Conservation (phyloP, 305 asterid genomes). For the Plantago coronopus region DNA sequence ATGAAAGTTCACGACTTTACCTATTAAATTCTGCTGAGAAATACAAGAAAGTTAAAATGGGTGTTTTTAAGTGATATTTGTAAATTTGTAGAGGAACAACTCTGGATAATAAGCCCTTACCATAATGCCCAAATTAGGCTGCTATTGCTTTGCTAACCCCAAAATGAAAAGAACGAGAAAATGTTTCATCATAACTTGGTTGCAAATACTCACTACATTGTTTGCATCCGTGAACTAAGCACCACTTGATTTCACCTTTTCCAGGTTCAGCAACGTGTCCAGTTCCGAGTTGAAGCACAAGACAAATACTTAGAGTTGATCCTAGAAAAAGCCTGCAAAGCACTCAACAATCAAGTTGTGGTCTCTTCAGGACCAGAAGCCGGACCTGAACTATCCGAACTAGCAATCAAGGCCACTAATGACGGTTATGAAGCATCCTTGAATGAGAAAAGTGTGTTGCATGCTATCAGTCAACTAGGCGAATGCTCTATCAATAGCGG, state of each 20-base stretch:
- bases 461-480: conserved; percentile 32
- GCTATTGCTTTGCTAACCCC: too few relatives aligned
- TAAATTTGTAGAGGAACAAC: too few relatives aligned
- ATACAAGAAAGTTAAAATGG: too few relatives aligned
- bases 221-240: background rate
- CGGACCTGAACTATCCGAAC: conserved; percentile 58
- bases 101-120: background rate
- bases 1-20: too few relatives aligned
- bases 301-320: conserved; percentile 72
- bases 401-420: conserved; percentile 55
- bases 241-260: background rate
- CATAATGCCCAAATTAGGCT: background rate
- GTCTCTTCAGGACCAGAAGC: conserved; percentile 59
- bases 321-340: conserved; percentile 81
- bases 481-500: conserved; percentile 44
- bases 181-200: background rate
- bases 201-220: background rate
- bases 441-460: conserved; percentile 1
- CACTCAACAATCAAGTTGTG: conserved; percentile 42
- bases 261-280: conserved; percentile 83
- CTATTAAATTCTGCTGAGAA: too few relatives aligned
- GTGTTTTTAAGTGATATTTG: background rate
- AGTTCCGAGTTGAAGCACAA: conserved; percentile 85
- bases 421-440: conserved; percentile 27
- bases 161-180: too few relatives aligned